A percentile compares a stretch with the other conserved stretches of the same genome.
Conservation (phyloP, 768 basidiomycete genomes). For the Neoboletus magnificus region DNA sequence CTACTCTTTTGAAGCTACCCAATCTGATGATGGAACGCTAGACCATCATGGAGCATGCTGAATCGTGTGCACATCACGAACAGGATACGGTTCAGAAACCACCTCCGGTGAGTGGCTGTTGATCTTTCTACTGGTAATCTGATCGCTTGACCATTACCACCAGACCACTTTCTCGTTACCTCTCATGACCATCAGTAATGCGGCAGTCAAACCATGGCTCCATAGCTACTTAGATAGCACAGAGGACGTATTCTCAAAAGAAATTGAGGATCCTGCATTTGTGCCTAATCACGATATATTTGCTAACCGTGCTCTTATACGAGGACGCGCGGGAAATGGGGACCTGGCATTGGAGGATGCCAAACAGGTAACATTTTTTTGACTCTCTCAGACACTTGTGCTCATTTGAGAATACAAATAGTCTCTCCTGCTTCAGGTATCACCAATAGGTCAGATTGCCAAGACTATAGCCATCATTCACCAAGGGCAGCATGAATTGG, state of each 20-base stretch:
- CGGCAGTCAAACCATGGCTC: conserved; percentile 19
- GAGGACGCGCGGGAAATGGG: conserved; percentile 2
- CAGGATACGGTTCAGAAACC: not conserved
- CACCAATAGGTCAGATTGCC: conserved; percentile 17
- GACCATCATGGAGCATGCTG: not conserved
- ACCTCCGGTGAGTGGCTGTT: not conserved
- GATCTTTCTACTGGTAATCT: not conserved
- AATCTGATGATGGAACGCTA: not conserved
- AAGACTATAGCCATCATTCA: conserved; percentile 9
- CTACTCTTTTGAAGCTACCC: not conserved
- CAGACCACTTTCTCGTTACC: conserved; percentile 11
- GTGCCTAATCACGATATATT: not conserved
- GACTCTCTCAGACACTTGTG: not conserved
- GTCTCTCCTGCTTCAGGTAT: conserved; percentile 9
- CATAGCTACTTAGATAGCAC: conserved; percentile 7
- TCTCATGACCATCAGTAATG: conserved; percentile 16
- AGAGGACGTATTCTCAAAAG: conserved; percentile 7
- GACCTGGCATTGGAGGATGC: conserved; percentile 9
- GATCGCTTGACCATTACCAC: not conserved
- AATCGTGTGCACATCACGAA: conserved; percentile 5
- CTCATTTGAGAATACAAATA: not conserved
- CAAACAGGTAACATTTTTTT: not conserved
- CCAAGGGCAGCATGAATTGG: not conserved
- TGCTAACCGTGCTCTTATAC: conserved; percentile 16
- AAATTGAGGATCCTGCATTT: conserved; percentile 1